Conservation (phyloP, 129 eudicot genomes). For the Helianthus annuus region DNA sequence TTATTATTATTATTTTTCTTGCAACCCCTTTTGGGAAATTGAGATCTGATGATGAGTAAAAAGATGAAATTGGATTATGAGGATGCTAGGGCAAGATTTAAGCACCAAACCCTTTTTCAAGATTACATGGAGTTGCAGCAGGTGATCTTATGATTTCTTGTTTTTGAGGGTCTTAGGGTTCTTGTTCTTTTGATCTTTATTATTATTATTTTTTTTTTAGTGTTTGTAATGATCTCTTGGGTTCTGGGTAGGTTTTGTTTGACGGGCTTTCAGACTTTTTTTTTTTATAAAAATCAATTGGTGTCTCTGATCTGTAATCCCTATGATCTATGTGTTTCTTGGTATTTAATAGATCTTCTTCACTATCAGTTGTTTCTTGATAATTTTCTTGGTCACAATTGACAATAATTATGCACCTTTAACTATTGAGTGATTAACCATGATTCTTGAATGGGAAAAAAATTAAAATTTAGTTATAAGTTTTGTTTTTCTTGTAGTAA, state of each 20-base stretch:
- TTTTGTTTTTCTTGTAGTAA: too few relatives aligned
- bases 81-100: background rate
- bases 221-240: background rate
- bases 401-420: too few relatives aligned
- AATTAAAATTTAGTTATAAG: too few relatives aligned
- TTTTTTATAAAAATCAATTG: background rate
- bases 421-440: too few relatives aligned
- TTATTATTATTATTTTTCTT: background rate
- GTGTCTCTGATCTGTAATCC: background rate
- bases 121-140: background rate
- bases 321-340: background rate
- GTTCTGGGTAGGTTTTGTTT: background rate
- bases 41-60: constrained; percentile 2
- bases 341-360: too few relatives aligned
- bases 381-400: too few relatives aligned
- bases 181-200: background rate
- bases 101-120: constrained; percentile 4
- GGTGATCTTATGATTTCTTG: background rate
- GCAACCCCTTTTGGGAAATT: background rate
- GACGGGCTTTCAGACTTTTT: background rate
- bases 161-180: background rate
- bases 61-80: background rate
- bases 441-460: too few relatives aligned
- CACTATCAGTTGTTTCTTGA: background rate
- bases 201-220: background rate